Conservation (phyloP, 2,329 filamentous ascomycete genomes). For the Penicillium griseofulvum region DNA sequence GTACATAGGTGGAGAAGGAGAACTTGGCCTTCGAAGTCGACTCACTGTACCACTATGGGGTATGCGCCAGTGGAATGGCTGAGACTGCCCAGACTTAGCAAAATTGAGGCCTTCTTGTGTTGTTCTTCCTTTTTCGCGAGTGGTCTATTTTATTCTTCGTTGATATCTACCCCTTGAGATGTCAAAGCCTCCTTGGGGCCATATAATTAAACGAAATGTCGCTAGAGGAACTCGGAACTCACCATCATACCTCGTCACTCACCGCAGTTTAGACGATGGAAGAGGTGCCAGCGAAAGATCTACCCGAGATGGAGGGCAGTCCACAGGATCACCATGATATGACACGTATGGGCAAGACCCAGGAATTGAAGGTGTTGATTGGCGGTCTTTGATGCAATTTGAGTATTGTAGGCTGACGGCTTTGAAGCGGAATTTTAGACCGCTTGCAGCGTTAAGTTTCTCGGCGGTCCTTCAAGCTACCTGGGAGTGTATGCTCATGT, state of each 20-base stretch:
- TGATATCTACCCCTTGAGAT: too few species aligned
- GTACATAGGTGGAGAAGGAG: too few species aligned
- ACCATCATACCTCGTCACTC: background rate
- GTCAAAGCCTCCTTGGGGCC: too few species aligned
- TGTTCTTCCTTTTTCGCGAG: too few species aligned
- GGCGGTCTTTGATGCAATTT: background rate
- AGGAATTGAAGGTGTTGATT: constrained; percentile 28
- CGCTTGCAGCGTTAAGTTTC: constrained; percentile 33
- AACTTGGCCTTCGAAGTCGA: too few species aligned
- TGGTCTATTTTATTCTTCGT: too few species aligned
- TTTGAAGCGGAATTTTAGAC: constrained; percentile 29
- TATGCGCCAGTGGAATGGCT: too few species aligned
- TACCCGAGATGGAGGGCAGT: constrained; percentile 9
- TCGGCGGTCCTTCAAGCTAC: constrained; percentile 33
- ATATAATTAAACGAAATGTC: too few species aligned
- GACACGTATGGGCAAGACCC: constrained; percentile 31
- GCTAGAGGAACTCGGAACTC: too few species aligned
- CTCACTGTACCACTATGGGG: too few species aligned
- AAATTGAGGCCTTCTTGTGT: too few species aligned
- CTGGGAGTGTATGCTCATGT: constrained; percentile 37
- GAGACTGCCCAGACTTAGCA: too few species aligned
- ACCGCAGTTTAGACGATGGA: constrained; percentile 4
- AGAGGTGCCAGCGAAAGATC: background rate
- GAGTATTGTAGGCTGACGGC: background rate
- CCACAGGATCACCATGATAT: constrained; percentile 28